Percentiles rank a stretch among this genome's conserved stretches.
Conservation (phyloP, 495 filamentous ascomycete genomes). For the Usnea hakonensis region DNA sequence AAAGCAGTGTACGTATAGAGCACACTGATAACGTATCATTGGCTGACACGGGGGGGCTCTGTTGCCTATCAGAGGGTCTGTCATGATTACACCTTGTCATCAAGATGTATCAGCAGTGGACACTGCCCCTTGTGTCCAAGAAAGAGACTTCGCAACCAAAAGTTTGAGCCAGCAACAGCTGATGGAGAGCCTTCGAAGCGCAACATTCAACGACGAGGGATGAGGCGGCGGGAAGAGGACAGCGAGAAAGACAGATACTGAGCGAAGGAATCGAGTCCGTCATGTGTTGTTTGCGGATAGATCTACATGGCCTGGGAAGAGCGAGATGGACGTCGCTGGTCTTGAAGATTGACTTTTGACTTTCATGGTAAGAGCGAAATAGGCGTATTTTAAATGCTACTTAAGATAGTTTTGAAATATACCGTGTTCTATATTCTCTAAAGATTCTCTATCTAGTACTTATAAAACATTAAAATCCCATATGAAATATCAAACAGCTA, state of each 20-base stretch:
- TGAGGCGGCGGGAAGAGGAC: not conserved
- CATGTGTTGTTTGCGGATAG: not conserved
- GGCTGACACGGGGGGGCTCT: not conserved
- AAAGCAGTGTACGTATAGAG: not conserved
- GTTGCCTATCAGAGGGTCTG: not conserved
- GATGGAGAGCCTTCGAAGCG: not conserved
- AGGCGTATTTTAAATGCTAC: not conserved
- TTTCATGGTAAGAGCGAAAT: not conserved
- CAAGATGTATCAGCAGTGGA: not conserved
- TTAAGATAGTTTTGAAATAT: not conserved
- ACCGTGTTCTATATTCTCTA: not conserved
- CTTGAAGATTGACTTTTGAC: conserved; percentile 8
- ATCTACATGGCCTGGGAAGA: not conserved
- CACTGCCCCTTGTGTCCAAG: not conserved
- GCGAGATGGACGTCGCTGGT: not conserved
- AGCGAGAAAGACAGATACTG: not conserved
- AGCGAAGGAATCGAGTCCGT: not conserved
- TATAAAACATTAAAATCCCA: not conserved
- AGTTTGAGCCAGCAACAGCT: not conserved
- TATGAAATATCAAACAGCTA: not conserved
- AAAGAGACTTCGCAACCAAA: not conserved
- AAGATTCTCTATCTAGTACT: not conserved
- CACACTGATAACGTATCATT: not conserved
- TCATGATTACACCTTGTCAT: not conserved
- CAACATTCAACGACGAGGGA: not conserved